Base-by-base conservation (phyloP, 1,284 basidiomycete genomes). In the Pisolithus thermaeus region DNA sequence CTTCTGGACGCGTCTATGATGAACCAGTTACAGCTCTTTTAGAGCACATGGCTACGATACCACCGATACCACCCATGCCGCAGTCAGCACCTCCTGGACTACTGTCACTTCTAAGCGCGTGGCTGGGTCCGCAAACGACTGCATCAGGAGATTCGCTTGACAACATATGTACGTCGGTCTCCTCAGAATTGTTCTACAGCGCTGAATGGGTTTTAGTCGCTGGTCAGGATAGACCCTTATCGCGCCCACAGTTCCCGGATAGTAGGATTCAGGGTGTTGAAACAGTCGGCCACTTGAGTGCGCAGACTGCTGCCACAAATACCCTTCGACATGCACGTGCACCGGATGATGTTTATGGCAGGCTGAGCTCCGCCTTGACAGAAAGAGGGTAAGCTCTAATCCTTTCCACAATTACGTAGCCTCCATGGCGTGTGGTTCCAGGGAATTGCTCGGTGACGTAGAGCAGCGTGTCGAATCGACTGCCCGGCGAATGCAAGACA, bases 391-490 rank as follows among this genome's bases (percentile, higher is more conserved):
- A 52, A 52, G 73, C 62, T 1, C 25, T 16, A 14, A 22, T 49
- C 11, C 7, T 8, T 50, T 20, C 7, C 20, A 27, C 37, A 8
- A 20, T 9, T 37, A n/a, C 12, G n/a, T 3, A 9, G 11, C 30
- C 38, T 23, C 18, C 22, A 25, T 36, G 22, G 43, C 41, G 11
- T 32, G 7, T 16, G 18, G 20, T 22, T 32, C 12, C 49, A 84
- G 83, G 16, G 78, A 85, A 67, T 70, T 78, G 67, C 70, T 86
- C 2, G 76, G 73, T 18, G 74, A 80, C 51, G 63, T 87, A 36
- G 80, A 85, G 58, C 79, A 84, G 46, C 75, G 75, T 4, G 79
- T 87, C 58, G 77, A 80, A 48, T 74, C 79, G 0, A 64, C 87
- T 30, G 81, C 81, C 62, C 70, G 81, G 53, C 83, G 83, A 6